These are phyloP conservation scores for Thalassiosira profunda DNA, from an alignment of 108 stramenopile species.

Conservation along the genomic window DNA sequence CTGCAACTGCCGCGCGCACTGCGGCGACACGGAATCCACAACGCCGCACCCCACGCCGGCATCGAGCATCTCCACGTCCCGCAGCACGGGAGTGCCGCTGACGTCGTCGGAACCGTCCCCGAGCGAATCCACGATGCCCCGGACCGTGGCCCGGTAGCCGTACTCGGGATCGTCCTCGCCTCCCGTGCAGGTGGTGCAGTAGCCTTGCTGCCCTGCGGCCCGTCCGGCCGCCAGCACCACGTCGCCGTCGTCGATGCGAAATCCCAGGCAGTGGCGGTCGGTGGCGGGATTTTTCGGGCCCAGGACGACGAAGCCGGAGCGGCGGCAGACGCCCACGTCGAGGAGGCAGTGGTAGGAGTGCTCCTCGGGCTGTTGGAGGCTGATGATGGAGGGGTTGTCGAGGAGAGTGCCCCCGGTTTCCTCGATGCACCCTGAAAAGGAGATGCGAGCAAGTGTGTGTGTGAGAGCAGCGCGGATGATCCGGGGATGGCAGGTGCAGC, in stretches of 20 bases:
- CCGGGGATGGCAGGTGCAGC: no score
- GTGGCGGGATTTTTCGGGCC: constrained; percentile 16
- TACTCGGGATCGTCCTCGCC: neutral
- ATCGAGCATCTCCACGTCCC: constrained; percentile 4
- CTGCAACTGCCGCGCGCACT: neutral
- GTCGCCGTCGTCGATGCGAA: constrained; percentile 23
- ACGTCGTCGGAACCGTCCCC: constrained; percentile 27
- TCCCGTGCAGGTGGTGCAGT: constrained; percentile 22
- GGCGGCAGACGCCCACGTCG: constrained; percentile 22
- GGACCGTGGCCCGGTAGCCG: constrained; percentile 28
- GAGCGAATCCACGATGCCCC: constrained; percentile 12
- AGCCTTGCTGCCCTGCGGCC: neutral
- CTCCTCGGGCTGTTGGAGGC: constrained; percentile 29
- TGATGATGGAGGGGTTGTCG: constrained; percentile 18
- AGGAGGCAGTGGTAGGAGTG: constrained; percentile 49
- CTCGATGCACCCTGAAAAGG: constrained; percentile 49
- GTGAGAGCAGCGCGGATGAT: no score
- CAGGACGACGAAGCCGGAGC: constrained; percentile 28
- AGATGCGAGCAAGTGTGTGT: no score
- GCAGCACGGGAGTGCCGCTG: constrained; percentile 13
- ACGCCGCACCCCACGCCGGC: neutral
- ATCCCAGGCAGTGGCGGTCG: constrained; percentile 20
- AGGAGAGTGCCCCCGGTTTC: constrained; percentile 37
- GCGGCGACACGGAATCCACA: neutral
- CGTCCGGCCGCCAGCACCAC: constrained; percentile 6